phyloP scores from a whole-genome alignment of 1,284 basidiomycete genomes.

The Leccinum brunneo-olivaceum region DNA sequence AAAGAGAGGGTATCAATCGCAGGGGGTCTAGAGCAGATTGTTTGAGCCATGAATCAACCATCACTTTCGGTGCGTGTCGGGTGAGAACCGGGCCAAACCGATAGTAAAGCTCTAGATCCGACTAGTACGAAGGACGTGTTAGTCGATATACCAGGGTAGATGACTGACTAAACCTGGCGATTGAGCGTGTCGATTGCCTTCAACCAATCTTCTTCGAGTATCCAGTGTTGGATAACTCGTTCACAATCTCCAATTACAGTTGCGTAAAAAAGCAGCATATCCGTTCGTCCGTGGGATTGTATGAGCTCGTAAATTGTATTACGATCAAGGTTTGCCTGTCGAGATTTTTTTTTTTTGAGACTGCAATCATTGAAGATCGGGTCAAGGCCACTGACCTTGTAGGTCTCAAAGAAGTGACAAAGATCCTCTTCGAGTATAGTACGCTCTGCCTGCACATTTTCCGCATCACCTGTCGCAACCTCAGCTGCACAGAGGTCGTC shows the following conservation, averaged over 20 bases:
- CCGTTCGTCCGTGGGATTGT: conserved; percentile 85
- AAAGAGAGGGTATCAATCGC: conserved; percentile 84
- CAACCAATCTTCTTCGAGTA: conserved; percentile 86
- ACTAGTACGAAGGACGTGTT: conserved; percentile 35
- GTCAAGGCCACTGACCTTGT: conserved; percentile 52
- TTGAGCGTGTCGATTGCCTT: conserved; percentile 87
- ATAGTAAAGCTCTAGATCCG: conserved; percentile 86
- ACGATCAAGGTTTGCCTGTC: conserved; percentile 75
- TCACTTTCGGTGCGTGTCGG: conserved; percentile 79
- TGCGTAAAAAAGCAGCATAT: conserved; percentile 91
- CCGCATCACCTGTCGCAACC: conserved; percentile 77
- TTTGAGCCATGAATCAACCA: conserved; percentile 88
- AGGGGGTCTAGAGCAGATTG: conserved; percentile 76
- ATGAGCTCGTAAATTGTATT: conserved; percentile 89
- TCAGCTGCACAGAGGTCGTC: conserved; percentile 88
- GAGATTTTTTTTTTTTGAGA: conserved; percentile 4
- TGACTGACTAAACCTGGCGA: conserved; percentile 57
- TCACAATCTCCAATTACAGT: conserved; percentile 75
- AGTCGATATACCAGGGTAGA: background rate
- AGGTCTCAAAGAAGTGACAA: conserved; percentile 85
- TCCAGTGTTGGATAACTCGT: conserved; percentile 88
- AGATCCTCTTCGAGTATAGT: conserved; percentile 89
- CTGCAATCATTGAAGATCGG: background rate
- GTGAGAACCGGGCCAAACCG: conserved; percentile 86
- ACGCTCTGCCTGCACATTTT: conserved; percentile 79